A percentile compares a stretch with the other conserved stretches of the same genome.
phyloP scores from a whole-genome alignment of 2,329 filamentous ascomycete species.

The Trichoderma simmonsii region DNA sequence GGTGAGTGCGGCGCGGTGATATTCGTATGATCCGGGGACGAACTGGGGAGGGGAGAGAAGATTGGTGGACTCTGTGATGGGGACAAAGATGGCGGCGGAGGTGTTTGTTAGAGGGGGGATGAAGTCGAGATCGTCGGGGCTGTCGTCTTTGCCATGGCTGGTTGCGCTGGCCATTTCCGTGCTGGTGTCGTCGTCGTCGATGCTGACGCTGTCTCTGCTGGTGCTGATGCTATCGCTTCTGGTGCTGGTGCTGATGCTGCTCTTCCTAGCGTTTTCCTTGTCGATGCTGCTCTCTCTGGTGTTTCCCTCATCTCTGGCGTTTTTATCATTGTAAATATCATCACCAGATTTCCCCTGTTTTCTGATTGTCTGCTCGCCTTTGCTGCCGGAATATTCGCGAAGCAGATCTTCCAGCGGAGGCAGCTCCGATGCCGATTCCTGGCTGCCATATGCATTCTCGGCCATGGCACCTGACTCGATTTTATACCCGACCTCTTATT shows the following conservation, averaged over 20 bases:
- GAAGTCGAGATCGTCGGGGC: background rate
- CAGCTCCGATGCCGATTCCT: background rate
- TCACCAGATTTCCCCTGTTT: background rate
- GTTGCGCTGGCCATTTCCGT: background rate
- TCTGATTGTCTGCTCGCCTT: background rate
- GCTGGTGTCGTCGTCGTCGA: background rate
- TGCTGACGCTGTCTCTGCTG: background rate
- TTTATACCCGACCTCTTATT: background rate
- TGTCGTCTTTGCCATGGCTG: background rate
- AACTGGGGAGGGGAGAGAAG: constrained; percentile 23
- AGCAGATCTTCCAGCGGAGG: background rate
- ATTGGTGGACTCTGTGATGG: constrained; percentile 28
- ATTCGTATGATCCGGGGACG: constrained; percentile 20
- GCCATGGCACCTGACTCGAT: background rate
- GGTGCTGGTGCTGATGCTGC: background rate
- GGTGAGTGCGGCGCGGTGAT: constrained; percentile 24
- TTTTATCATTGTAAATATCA: background rate
- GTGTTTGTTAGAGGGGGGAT: constrained; percentile 26
- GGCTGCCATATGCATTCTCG: background rate
- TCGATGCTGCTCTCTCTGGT: background rate
- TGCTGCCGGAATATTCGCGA: background rate
- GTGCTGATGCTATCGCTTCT: background rate
- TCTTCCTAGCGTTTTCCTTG: background rate
- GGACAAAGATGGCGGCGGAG: constrained; percentile 35
- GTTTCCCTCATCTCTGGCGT: background rate